phyloP scores from a whole-genome alignment of 176 grass and related monocot species.

The Raddia guianensis region DNA sequence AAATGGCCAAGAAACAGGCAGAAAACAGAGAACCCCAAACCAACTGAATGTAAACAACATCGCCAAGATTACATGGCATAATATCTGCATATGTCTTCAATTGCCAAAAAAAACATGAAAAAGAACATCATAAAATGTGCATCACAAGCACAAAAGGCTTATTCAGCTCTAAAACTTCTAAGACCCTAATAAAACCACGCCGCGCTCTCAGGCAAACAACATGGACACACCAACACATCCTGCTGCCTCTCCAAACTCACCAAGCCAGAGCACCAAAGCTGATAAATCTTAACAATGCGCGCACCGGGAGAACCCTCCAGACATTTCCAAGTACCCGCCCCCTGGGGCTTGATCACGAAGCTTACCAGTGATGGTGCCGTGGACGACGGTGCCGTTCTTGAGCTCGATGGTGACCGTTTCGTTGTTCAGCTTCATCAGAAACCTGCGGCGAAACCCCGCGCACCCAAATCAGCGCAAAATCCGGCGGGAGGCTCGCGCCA shows the following conservation, averaged over 20 bases:
- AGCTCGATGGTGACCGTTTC: slow-evolving; percentile 97
- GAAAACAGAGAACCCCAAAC: neutral
- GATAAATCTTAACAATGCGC: neutral
- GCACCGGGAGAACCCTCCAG: neutral
- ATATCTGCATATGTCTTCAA: neutral
- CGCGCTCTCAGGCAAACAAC: neutral
- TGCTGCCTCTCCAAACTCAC: neutral
- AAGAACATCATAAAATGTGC: neutral
- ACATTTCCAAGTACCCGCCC: neutral
- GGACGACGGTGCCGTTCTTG: slow-evolving; percentile 93
- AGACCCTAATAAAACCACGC: neutral
- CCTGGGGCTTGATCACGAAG: neutral
- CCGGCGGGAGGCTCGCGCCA: slow-evolving; percentile 17
- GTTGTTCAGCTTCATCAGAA: slow-evolving; percentile 99
- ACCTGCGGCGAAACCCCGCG: slow-evolving; percentile 46
- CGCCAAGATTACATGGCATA: neutral
- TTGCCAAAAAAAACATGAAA: neutral
- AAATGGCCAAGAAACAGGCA: neutral
- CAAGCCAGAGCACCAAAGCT: neutral
- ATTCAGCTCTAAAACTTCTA: neutral
- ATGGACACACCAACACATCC: neutral
- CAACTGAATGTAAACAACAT: neutral
- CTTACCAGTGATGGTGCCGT: slow-evolving; percentile 88
- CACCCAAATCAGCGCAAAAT: slow-evolving; percentile 37
- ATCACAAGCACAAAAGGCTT: neutral